phyloP scores from a whole-genome alignment of 345 rosid species.

The Corchorus olitorius region DNA sequence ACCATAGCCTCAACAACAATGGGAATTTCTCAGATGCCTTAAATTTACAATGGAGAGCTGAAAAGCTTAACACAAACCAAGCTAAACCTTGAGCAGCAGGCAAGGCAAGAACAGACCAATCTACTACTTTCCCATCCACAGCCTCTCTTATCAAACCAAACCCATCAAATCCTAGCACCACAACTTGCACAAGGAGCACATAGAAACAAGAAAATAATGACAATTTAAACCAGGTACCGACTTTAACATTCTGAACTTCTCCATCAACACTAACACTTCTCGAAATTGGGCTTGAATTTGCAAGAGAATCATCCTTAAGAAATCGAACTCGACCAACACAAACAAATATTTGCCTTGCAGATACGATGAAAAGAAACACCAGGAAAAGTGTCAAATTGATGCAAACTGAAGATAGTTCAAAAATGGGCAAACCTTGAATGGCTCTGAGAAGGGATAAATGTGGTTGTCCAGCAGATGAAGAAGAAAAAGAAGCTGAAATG shows the following conservation, averaged over 20 bases:
- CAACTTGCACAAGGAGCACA: slow-evolving; percentile 65
- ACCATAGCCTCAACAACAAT: slow-evolving; percentile 79
- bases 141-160: slow-evolving; percentile 58
- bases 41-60: slow-evolving; percentile 76
- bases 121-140: slow-evolving; percentile 42
- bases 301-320: slow-evolving; percentile 65
- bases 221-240: slow-evolving; percentile 67
- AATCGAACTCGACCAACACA: slow-evolving; percentile 61
- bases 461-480: slow-evolving; percentile 22
- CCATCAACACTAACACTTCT: slow-evolving; percentile 45
- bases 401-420: slow-evolving; percentile 77
- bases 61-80: slow-evolving; percentile 80
- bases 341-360: slow-evolving; percentile 62
- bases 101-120: slow-evolving; percentile 60
- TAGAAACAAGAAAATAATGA: slow-evolving; percentile 73
- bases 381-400: slow-evolving; percentile 67
- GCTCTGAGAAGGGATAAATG: slow-evolving; percentile 30
- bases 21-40: slow-evolving; percentile 78
- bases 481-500: slow-evolving; percentile 32
- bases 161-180: slow-evolving; percentile 77
- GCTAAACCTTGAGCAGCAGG: slow-evolving; percentile 78
- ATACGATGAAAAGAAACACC: slow-evolving; percentile 62
- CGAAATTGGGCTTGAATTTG: slow-evolving; percentile 46
- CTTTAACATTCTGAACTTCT: slow-evolving; percentile 44
- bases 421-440: slow-evolving; percentile 48